Base-by-base conservation (phyloP, 2,329 filamentous ascomycete genomes). In the Arthrobotrys sinensis region DNA sequence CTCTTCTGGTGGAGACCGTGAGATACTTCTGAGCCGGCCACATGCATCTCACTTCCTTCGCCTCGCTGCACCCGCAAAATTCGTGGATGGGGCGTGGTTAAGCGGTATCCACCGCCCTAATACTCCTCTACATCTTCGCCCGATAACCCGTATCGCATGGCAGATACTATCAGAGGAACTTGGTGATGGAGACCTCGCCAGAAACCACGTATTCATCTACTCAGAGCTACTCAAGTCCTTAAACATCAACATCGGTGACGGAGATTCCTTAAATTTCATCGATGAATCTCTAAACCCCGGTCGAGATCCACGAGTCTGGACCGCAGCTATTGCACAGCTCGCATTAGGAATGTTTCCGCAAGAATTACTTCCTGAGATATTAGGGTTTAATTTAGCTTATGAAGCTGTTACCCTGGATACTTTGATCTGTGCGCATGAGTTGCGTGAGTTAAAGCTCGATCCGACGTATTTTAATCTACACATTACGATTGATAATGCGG, bases 341-440 rank as follows among this genome's bases (percentile, higher is more conserved):
- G 82, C 86, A 2, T 83, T 88, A 8, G 87, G 86, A 0, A 82
- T 88, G 0, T 88, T 87, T 43, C 85, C 86, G 0, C 79, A 86
- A 40, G 85, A 88, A 6, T 87, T 88, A 77, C 77, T 88, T 1
- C 86, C 87, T 0, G 87, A 88, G 80, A 85, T 86, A 3, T 81
- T 88, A 2, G 86, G 87, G 0, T 88, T 87, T 80, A 88, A 87
- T 79, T 83, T 88, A 82, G 84, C 86, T 28, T 88, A 85, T 67
- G 87, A 88, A 80, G 81, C 82, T 32, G 64, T 87, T 12, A 83
- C 85, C 1, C 78, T 86, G 16, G 84, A 85, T 65, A 83, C 85
- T 0, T 79, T 87, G 70, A 83, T 83, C 50, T 84, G 84, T 0
- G 82, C 84, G 4, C 83, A 85, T 43, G 87, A 88, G 80, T 82